Evolutionary conservation across 345 rosid species (phyloP).

Genomic region (Dipteronia sinensis): DNA sequence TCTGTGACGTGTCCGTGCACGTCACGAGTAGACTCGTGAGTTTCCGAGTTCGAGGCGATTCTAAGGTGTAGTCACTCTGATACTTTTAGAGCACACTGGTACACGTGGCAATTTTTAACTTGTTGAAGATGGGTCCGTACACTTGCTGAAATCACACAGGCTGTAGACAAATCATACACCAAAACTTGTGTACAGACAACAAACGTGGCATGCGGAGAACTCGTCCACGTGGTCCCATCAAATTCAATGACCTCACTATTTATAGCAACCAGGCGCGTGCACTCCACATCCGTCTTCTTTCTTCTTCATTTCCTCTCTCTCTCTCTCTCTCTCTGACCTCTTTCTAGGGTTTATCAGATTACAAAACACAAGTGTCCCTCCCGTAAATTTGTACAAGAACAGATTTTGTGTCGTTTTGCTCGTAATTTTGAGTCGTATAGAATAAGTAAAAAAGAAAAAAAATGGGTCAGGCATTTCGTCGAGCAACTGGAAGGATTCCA

Average conservation of each 20-base stretch:
- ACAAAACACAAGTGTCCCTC: neutral
- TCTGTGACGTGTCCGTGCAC: neutral
- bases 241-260: neutral
- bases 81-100: neutral
- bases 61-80: neutral
- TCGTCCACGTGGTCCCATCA: neutral
- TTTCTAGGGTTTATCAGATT: conserved; percentile 1
- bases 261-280: neutral
- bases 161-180: neutral
- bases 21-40: neutral
- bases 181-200: neutral
- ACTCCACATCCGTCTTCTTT: neutral
- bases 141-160: neutral
- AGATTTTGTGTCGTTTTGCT: neutral
- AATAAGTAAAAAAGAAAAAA: neutral
- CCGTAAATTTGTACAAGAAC: neutral
- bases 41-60: neutral
- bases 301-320: neutral
- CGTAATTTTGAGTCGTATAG: conserved; percentile 10
- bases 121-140: neutral
- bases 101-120: neutral
- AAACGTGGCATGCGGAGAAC: neutral
- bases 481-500: conserved; percentile 76
- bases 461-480: conserved; percentile 99
- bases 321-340: neutral